A percentile compares a stretch with the other conserved stretches of the same genome.
These are phyloP conservation scores for Brachypodium distachyon DNA, from an alignment of 202 grass and related monocot genomes.

Conservation along the genomic window DNA sequence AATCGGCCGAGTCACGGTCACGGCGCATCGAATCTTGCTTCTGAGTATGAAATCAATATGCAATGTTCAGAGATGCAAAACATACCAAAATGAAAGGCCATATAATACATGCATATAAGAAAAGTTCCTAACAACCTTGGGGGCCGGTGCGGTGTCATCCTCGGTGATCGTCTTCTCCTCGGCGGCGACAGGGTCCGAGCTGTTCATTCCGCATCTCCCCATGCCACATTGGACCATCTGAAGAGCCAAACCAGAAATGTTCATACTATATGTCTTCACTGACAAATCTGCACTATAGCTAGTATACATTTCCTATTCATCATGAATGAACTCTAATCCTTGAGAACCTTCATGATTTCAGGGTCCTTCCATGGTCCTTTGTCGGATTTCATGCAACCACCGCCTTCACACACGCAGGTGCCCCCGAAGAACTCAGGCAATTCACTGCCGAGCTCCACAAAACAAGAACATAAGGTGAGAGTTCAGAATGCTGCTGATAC, in stretches of 20 bases:
- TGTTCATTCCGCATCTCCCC: conserved; percentile 60
- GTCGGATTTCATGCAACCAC: conserved; percentile 81
- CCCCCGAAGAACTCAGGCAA: conserved; percentile 91
- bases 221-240: conserved; percentile 92
- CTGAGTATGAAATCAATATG: background rate
- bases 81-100: background rate
- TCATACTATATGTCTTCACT: background rate
- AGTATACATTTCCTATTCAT: background rate
- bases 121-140: conserved; percentile 31
- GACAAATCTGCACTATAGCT: background rate
- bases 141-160: conserved; percentile 41
- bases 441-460: conserved; percentile 29
- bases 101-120: background rate
- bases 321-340: background rate
- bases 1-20: conserved; percentile 11
- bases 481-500: background rate
- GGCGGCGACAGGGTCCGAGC: conserved; percentile 16
- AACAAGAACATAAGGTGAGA: conserved; percentile 2
- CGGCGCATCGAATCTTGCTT: conserved; percentile 55
- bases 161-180: conserved; percentile 88
- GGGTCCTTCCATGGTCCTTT: conserved; percentile 98
- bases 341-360: conserved; percentile 79
- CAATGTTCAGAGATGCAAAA: background rate
- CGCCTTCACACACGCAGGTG: conserved; percentile 82
- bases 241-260: background rate